Evolutionary conservation across 2,329 filamentous ascomycete species (phyloP).

Genomic region (Xylariaceae sp.): DNA sequence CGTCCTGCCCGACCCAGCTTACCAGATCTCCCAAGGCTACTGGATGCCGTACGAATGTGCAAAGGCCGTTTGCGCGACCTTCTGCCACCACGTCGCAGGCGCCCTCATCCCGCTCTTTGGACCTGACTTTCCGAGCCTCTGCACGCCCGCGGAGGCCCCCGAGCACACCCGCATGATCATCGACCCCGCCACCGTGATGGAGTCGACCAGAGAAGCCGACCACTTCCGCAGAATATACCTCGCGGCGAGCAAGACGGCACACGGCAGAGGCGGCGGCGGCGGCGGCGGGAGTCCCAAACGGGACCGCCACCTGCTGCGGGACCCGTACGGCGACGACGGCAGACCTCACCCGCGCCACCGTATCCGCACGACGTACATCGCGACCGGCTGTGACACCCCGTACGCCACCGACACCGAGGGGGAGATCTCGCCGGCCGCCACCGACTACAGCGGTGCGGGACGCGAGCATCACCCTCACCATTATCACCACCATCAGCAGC

Average conservation of each 20-base stretch:
- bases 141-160: slow-evolving; percentile 56
- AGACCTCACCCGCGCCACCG: slow-evolving; percentile 15
- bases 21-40: slow-evolving; percentile 56
- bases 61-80: slow-evolving; percentile 78
- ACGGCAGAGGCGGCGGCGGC: slow-evolving; percentile 1
- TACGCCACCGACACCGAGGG: slow-evolving; percentile 35
- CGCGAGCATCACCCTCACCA: slow-evolving; percentile 5
- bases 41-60: slow-evolving; percentile 93
- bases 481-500: slow-evolving; percentile 1
- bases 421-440: slow-evolving; percentile 23
- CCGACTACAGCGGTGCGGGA: slow-evolving; percentile 14
- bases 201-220: slow-evolving; percentile 44
- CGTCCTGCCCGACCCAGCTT: slow-evolving; percentile 1
- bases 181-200: slow-evolving; percentile 43
- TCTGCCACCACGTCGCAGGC: slow-evolving; percentile 77
- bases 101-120: slow-evolving; percentile 90
- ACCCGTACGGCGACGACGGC: slow-evolving; percentile 15
- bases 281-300: slow-evolving; percentile 15
- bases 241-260: slow-evolving; percentile 14
- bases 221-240: slow-evolving; percentile 30
- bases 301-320: slow-evolving; percentile 20
- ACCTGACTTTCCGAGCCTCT: slow-evolving; percentile 66
- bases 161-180: slow-evolving; percentile 63
- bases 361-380: slow-evolving; percentile 24
- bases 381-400: slow-evolving; percentile 25